Evolutionary conservation across 768 basidiomycete species (phyloP).

Genomic region (Goffeauzyma gilvescens): DNA sequence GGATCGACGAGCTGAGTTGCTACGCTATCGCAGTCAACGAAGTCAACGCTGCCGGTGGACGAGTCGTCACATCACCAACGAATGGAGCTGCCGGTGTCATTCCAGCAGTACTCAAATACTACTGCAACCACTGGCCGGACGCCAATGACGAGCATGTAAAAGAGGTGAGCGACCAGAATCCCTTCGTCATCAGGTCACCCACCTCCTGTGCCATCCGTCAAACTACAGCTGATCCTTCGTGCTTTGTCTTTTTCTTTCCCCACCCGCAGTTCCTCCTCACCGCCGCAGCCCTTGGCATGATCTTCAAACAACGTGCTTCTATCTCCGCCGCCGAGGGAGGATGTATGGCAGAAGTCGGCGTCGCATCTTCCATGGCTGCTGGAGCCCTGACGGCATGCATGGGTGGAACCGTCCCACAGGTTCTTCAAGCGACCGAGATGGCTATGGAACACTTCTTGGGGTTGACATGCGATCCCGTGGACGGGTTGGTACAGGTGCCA

Average conservation of each 20-base stretch:
- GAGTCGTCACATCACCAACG: constrained; percentile 69
- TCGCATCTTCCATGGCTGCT: constrained; percentile 89
- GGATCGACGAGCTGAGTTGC: constrained; percentile 78
- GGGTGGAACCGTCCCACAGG: constrained; percentile 37
- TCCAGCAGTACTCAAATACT: constrained; percentile 59
- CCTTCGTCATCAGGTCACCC: too few species aligned
- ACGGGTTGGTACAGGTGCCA: constrained; percentile 81
- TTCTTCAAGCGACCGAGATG: constrained; percentile 52
- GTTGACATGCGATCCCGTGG: constrained; percentile 67
- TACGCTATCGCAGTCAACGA: constrained; percentile 73
- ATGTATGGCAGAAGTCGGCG: constrained; percentile 50
- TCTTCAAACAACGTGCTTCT: constrained; percentile 91
- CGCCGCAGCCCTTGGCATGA: constrained; percentile 63
- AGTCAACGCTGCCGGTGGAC: constrained; percentile 69
- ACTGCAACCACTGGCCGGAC: constrained; percentile 61
- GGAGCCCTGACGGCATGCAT: constrained; percentile 86
- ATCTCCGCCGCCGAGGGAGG: constrained; percentile 89
- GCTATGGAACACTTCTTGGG: constrained; percentile 43
- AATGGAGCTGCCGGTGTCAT: constrained; percentile 37
- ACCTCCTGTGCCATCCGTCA: too few species aligned
- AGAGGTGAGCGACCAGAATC: constrained; percentile 14
- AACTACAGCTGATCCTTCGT: too few species aligned
- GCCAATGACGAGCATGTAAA: constrained; percentile 35
- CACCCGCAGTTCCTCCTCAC: constrained; percentile 70
- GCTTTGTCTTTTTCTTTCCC: too few species aligned